phyloP scores from a whole-genome alignment of 306 rosid genomes.

The Prunus campanulata region DNA sequence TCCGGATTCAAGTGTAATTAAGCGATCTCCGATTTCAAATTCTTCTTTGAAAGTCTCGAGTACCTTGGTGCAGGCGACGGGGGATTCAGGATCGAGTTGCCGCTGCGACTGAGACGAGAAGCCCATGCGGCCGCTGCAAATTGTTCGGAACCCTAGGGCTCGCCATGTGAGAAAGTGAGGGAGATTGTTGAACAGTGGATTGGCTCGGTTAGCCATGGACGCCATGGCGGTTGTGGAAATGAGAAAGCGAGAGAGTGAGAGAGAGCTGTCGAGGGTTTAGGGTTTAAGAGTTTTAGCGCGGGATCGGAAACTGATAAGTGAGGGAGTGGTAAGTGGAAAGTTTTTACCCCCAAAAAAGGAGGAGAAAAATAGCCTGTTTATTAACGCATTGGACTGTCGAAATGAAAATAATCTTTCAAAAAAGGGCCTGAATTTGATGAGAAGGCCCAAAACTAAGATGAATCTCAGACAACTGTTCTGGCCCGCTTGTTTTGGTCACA shows the following conservation, averaged over 20 bases:
- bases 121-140: constrained; percentile 65
- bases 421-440: neutral
- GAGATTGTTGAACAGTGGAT: constrained; percentile 46
- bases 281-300: constrained; percentile 45
- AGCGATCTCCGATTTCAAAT: constrained; percentile 74
- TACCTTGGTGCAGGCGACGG: constrained; percentile 39
- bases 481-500: neutral
- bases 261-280: constrained; percentile 21
- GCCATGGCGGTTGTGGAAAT: constrained; percentile 34
- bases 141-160: constrained; percentile 41
- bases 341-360: neutral
- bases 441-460: neutral
- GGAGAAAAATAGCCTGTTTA: neutral
- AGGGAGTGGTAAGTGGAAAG: neutral
- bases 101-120: constrained; percentile 45
- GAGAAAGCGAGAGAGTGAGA: neutral
- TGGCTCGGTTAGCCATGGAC: constrained; percentile 37
- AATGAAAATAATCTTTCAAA: neutral
- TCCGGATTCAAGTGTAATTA: constrained; percentile 68
- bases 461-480: neutral
- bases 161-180: constrained; percentile 58
- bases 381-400: neutral
- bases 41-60: constrained; percentile 71
- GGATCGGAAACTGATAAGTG: neutral
- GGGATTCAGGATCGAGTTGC: constrained; percentile 30